Evolutionary conservation across 106 monocot species (phyloP).

Genomic region (Dioscorea alata): DNA sequence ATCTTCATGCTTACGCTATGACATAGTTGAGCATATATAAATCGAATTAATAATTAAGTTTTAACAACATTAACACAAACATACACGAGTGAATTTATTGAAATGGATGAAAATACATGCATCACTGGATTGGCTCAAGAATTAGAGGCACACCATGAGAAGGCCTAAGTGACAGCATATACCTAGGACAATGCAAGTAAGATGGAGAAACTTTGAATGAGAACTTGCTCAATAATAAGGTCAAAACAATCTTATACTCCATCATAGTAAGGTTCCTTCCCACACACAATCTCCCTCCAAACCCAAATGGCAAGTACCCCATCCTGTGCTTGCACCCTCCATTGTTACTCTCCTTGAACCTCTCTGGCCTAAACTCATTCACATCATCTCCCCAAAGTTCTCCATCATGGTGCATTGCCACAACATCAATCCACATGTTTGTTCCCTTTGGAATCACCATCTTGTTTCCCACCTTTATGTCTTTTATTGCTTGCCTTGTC

Average conservation of each 20-base stretch:
- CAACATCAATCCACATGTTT: conserved; percentile 4
- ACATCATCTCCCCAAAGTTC: conserved; percentile 10
- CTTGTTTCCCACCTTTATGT: conserved; percentile 2
- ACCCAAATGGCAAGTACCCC: conserved; percentile 6
- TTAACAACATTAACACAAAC: no score
- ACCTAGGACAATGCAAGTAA: conserved; percentile 15
- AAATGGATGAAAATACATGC: no score
- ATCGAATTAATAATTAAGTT: no score
- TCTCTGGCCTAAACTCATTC: conserved; percentile 12
- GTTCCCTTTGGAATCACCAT: conserved; percentile 10
- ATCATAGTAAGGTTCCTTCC: conserved; percentile 12
- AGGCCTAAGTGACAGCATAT: conserved; percentile 6
- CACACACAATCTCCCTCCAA: conserved; percentile 9
- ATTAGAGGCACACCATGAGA: conserved; percentile 4
- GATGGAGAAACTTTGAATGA: conserved; percentile 9
- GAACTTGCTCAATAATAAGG: conserved; percentile 18
- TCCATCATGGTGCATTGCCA: conserved; percentile 2
- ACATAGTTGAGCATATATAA: no score
- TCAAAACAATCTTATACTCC: conserved; percentile 17
- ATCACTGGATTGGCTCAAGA: neutral
- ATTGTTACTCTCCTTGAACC: neutral
- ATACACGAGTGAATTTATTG: no score
- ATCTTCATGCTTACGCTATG: no score
- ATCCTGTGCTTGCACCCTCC: conserved; percentile 9
- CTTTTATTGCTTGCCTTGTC: conserved; percentile 45